Evolutionary conservation across 371 early-diverging fungal species (phyloP).

Genomic region (Chytridium lagenaria): DNA sequence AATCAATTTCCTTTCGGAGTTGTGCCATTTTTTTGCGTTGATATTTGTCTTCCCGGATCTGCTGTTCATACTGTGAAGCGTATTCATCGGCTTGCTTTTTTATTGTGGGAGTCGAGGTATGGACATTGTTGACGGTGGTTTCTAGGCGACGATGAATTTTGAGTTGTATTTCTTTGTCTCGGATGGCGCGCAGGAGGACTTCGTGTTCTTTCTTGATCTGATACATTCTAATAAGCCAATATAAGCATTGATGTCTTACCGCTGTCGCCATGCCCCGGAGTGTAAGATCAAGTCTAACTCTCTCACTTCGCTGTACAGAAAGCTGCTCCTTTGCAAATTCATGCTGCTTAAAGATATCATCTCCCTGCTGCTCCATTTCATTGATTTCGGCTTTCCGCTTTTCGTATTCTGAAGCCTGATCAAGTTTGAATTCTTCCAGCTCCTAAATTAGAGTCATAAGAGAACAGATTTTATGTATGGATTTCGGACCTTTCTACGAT

Average conservation of each 20-base stretch:
- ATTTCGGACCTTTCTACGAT: conserved; percentile 44
- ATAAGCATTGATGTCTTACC: no score
- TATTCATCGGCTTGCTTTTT: conserved; percentile 52
- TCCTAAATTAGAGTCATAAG: conserved; percentile 36
- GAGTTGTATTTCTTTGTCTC: conserved; percentile 61
- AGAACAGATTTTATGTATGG: neutral
- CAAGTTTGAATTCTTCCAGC: conserved; percentile 52
- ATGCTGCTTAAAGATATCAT: conserved; percentile 63
- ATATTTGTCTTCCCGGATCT: conserved; percentile 47
- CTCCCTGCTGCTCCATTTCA: conserved; percentile 56
- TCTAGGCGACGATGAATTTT: conserved; percentile 57
- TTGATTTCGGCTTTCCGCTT: conserved; percentile 50
- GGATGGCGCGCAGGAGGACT: conserved; percentile 50
- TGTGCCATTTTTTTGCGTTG: conserved; percentile 41
- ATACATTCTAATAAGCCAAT: no score
- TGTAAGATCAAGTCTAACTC: conserved; percentile 50
- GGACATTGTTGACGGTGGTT: conserved; percentile 58
- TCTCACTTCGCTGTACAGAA: conserved; percentile 54
- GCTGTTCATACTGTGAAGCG: conserved; percentile 36
- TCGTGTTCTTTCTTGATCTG: conserved; percentile 62
- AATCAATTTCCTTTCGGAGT: conserved; percentile 55
- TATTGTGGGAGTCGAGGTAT: conserved; percentile 48
- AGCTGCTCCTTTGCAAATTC: conserved; percentile 62
- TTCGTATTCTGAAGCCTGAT: conserved; percentile 56
- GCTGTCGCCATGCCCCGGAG: conserved; percentile 36